Percentiles rank a stretch among this genome's conserved stretches.
Conservation (phyloP, 768 basidiomycete genomes). For the Leccinum sublutescens region DNA sequence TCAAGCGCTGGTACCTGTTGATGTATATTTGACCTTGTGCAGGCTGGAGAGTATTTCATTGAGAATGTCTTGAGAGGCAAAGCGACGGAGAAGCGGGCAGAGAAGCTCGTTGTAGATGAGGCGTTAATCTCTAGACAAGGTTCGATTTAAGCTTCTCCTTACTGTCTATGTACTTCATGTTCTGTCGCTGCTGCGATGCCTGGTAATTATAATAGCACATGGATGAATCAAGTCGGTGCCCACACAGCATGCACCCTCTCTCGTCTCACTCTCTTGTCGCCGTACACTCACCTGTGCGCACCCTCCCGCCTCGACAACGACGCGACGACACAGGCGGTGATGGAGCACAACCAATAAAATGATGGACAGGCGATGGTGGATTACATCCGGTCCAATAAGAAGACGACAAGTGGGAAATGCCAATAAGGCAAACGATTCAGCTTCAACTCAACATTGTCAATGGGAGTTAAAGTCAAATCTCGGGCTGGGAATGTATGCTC, state of each 20-base stretch:
- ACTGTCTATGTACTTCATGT: not conserved
- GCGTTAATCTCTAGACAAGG: slow-evolving; percentile 2
- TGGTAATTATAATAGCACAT: not conserved
- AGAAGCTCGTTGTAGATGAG: slow-evolving; percentile 31
- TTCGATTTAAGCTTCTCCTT: slow-evolving; percentile 3
- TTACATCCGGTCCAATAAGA: too few relatives aligned
- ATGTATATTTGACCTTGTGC: slow-evolving; percentile 5
- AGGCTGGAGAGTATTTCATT: slow-evolving; percentile 97
- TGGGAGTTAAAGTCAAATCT: too few relatives aligned
- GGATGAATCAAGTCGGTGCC: slow-evolving; percentile 27
- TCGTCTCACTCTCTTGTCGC: too few relatives aligned
- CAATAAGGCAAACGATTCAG: too few relatives aligned
- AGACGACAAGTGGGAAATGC: too few relatives aligned
- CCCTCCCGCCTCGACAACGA: slow-evolving; percentile 6
- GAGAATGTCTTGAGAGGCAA: slow-evolving; percentile 82
- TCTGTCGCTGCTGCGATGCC: slow-evolving; percentile 4
- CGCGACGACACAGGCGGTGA: too few relatives aligned
- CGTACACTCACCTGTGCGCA: too few relatives aligned
- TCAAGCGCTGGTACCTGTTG: not conserved
- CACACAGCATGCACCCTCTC: too few relatives aligned
- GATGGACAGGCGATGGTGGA: too few relatives aligned
- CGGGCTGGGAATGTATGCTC: too few relatives aligned
- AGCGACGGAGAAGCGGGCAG: slow-evolving; percentile 41
- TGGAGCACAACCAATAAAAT: not conserved
- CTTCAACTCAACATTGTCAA: too few relatives aligned